phyloP scores from a whole-genome alignment of 164 flowering plant genomes.

The Liquidambar formosana region DNA sequence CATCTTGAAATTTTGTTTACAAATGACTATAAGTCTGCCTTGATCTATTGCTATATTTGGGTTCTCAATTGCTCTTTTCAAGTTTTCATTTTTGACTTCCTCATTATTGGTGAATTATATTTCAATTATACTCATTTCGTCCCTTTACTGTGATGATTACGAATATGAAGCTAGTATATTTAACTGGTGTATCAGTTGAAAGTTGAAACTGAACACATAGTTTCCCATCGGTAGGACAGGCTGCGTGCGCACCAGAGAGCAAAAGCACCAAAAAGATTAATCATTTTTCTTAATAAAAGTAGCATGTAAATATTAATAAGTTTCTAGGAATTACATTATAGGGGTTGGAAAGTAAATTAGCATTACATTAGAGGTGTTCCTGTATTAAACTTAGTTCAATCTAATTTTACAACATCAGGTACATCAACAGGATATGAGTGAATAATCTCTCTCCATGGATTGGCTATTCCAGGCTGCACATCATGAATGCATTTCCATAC shows the following conservation, averaged over 20 bases:
- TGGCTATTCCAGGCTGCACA: slow-evolving; percentile 1
- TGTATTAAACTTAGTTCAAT: too few species aligned
- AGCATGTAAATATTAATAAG: too few species aligned
- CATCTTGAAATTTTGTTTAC: slow-evolving; percentile 4
- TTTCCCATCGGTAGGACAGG: too few species aligned
- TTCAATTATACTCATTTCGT: background rate
- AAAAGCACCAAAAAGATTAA: too few species aligned
- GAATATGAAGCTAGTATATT: background rate
- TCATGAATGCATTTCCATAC: slow-evolving; percentile 26
- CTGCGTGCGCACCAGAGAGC: too few species aligned
- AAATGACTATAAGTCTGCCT: background rate
- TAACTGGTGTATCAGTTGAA: background rate
- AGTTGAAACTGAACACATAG: too few species aligned
- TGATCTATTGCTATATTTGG: background rate
- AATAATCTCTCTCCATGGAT: slow-evolving; percentile 23
- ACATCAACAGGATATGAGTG: slow-evolving; percentile 13
- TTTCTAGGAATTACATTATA: too few species aligned
- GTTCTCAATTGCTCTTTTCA: background rate
- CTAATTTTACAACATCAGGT: background rate
- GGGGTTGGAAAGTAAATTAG: background rate
- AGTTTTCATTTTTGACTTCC: background rate
- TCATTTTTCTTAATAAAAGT: too few species aligned
- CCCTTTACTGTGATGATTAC: background rate
- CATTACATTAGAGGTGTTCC: background rate
- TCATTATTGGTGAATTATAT: background rate